A percentile compares a stretch with the other conserved stretches of the same genome.
These are phyloP conservation scores for Akanthomyces uredinophilus DNA, from an alignment of 2,329 filamentous ascomycete species.

Conservation along the genomic window DNA sequence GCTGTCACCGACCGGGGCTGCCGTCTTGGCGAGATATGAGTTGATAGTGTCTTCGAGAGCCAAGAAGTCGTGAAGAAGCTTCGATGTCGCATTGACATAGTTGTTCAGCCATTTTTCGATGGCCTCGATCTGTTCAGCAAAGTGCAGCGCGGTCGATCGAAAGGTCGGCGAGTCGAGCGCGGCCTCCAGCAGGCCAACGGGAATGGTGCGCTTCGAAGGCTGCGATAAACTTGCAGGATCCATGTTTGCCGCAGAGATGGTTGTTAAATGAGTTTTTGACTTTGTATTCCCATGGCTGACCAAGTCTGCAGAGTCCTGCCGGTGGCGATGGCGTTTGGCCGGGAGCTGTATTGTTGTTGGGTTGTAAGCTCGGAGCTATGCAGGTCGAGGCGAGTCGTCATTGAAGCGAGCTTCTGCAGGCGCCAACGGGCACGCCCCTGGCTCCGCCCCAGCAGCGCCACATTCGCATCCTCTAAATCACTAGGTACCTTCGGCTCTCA, in stretches of 20 bases:
- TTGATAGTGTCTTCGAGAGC: constrained; percentile 76
- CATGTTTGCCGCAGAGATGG: constrained; percentile 21
- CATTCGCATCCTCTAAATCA: background rate
- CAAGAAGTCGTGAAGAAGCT: constrained; percentile 57
- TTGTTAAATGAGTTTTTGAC: background rate
- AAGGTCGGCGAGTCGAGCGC: constrained; percentile 95
- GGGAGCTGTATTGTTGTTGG: background rate
- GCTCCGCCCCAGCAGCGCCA: background rate
- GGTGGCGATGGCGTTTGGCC: background rate
- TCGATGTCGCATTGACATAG: constrained; percentile 49
- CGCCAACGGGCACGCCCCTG: background rate
- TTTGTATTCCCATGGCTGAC: background rate
- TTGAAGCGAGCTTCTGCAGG: background rate
- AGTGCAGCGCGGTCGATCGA: constrained; percentile 79
- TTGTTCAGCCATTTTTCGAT: constrained; percentile 86
- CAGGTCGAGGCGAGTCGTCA: constrained; percentile 1
- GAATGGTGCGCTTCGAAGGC: constrained; percentile 42
- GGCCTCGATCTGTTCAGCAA: constrained; percentile 83
- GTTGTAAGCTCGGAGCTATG: background rate
- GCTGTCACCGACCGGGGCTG: constrained; percentile 75
- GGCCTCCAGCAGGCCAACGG: constrained; percentile 88
- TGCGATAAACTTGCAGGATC: constrained; percentile 19
- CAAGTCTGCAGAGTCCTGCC: background rate
- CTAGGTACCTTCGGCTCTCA: background rate
- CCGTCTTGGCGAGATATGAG: constrained; percentile 67